These are phyloP conservation scores for Phaffia rhodozyma DNA, from an alignment of 1,284 basidiomycete species.

Conservation along the genomic window DNA sequence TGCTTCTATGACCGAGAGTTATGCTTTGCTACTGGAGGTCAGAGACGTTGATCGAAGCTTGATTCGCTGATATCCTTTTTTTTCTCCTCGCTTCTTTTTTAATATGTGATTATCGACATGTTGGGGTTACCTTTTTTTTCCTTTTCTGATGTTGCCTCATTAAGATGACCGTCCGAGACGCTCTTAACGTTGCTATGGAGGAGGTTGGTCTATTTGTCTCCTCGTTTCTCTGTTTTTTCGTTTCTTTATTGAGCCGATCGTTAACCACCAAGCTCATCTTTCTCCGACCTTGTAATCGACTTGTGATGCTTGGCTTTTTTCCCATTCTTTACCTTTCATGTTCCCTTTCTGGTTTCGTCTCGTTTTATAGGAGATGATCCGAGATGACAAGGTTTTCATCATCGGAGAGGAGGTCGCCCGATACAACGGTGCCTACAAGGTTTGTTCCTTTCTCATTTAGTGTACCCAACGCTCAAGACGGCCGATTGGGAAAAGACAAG, in stretches of 20 bases:
- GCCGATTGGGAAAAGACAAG: background rate
- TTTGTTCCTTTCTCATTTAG: constrained; percentile 30
- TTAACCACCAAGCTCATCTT: background rate
- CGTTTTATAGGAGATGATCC: constrained; percentile 63
- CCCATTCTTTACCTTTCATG: background rate
- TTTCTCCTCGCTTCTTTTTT: background rate
- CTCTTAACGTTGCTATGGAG: constrained; percentile 96
- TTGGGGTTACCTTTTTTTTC: too few species aligned
- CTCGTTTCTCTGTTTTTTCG: too few species aligned
- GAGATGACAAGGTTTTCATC: constrained; percentile 90
- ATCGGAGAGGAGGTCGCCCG: constrained; percentile 97
- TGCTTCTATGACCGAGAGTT: background rate
- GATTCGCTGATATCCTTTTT: background rate
- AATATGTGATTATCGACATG: background rate
- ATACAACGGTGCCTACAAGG: constrained; percentile 99
- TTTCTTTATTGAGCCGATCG: background rate
- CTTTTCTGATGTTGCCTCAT: too few species aligned
- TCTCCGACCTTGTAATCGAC: background rate
- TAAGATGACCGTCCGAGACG: constrained; percentile 78
- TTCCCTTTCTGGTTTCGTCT: background rate
- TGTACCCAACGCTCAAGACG: background rate
- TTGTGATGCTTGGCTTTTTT: background rate
- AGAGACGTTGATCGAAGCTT: too few species aligned
- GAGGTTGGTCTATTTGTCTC: constrained; percentile 38
- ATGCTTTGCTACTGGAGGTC: too few species aligned